Base-by-base conservation (phyloP, 2,329 filamentous ascomycete genomes). In the Helotiales sp. region DNA sequence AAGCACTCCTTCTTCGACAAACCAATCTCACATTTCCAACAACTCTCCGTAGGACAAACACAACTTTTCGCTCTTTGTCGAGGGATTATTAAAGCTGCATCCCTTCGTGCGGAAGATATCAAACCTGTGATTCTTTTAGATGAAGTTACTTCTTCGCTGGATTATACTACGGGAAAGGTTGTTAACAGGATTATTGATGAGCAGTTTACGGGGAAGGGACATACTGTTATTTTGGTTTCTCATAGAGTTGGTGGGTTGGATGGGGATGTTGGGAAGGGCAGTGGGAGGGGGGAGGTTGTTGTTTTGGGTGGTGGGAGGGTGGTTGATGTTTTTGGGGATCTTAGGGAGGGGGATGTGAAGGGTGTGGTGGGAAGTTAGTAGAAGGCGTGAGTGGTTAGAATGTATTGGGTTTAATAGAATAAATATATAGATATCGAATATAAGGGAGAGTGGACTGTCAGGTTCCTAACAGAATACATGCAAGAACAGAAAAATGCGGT, bases 41-140 rank as follows among this genome's bases (percentile, higher is more conserved):
- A 64, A 7, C 56, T 76, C 2, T 75, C 72, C 1, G 64, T 65
- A 1, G 79, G 80, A 1, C 75, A 83, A 62, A 69, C 69, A 19
- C 75, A 78, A 17, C 73, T 84, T 56, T 66, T 82, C 8, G 74
- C 74, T 10, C 69, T 83, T 9, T 78, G 77, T 0, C 72, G 81
- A 3, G 76, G 77, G 1, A 68, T 82, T 7, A 57, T 81, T 12
- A 67, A 71, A 6, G 58, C 53, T 7, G 44, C 61, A n/a, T 50
- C 47, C 0, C 12, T 55, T 13, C 30, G 52, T 27, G 13, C 8
- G 17, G 52, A 29, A 5, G 60, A 63, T 1, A 33, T 60, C 1
- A 72, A 65, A 30, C 72, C 74, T 0, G 62, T 76, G 7, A 58
- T 80, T 0, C 63, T 80, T 5, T 62, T 78, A 2, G 76, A 78